Evolutionary conservation across 1,284 basidiomycete species (phyloP).

Genomic region (Moniliophthora roreri): DNA sequence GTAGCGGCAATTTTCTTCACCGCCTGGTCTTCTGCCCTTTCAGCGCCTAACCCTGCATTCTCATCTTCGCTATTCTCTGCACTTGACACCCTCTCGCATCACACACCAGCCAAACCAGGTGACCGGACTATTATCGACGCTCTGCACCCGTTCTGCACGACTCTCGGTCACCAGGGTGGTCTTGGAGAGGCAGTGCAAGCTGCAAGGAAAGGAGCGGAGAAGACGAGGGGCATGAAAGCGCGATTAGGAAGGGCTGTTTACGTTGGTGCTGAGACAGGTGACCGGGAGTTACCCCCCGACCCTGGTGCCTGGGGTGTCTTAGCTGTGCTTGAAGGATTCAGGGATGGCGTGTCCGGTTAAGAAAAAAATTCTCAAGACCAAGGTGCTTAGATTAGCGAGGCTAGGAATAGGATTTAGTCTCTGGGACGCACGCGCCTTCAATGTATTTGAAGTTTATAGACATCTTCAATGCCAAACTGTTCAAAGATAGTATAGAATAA

Average conservation of each 20-base stretch:
- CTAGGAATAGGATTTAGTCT: too few relatives aligned
- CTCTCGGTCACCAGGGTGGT: conserved; percentile 27
- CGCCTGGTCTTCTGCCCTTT: conserved; percentile 12
- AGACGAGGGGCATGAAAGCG: conserved; percentile 46
- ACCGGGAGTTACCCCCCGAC: conserved; percentile 12
- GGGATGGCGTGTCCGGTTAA: conserved; percentile 3
- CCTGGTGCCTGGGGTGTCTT: conserved; percentile 15
- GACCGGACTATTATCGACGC: conserved; percentile 58
- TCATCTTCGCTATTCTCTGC: conserved; percentile 28
- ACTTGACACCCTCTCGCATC: conserved; percentile 32
- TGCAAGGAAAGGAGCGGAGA: conserved; percentile 43
- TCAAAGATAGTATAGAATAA: too few relatives aligned
- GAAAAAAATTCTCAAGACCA: too few relatives aligned
- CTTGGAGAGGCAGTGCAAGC: conserved; percentile 35
- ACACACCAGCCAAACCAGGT: conserved; percentile 53
- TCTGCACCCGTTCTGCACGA: conserved; percentile 44
- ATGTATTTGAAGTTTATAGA: too few relatives aligned
- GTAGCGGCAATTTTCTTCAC: conserved; percentile 58
- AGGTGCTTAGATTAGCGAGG: too few relatives aligned
- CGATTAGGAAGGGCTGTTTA: conserved; percentile 52
- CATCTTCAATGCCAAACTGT: too few relatives aligned
- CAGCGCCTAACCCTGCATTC: conserved; percentile 16
- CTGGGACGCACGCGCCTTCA: too few relatives aligned
- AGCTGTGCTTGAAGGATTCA: conserved; percentile 10
- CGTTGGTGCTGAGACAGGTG: conserved; percentile 31